phyloP scores from a whole-genome alignment of 352 stramenopile species.

The Phytophthora chlamydospora region DNA sequence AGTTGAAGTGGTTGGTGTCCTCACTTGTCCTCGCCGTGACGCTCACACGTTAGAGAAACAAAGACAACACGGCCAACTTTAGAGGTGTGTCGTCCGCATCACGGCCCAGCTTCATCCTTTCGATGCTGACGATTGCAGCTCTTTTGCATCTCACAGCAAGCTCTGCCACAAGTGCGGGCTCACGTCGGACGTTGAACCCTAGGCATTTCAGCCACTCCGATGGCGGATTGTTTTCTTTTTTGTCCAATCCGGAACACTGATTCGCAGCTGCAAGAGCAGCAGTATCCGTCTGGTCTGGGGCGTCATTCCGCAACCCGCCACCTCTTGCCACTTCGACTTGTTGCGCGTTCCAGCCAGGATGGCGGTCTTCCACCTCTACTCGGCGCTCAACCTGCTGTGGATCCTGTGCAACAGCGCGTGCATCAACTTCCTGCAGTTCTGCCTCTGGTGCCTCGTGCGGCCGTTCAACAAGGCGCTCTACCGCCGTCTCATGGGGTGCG shows the following conservation, averaged over 20 bases:
- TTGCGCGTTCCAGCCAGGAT: slow-evolving; percentile 37
- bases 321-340: background rate
- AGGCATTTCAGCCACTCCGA: slow-evolving; percentile 12
- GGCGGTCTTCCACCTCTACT: slow-evolving; percentile 67
- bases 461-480: slow-evolving; percentile 87
- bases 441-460: slow-evolving; percentile 84
- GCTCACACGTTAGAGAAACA: background rate
- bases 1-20: slow-evolving; percentile 7
- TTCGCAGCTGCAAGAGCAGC: slow-evolving; percentile 16
- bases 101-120: slow-evolving; percentile 1
- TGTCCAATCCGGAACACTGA: slow-evolving; percentile 11
- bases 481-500: slow-evolving; percentile 73
- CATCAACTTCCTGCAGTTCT: slow-evolving; percentile 82
- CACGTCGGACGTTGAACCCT: slow-evolving; percentile 9
- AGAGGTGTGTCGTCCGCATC: slow-evolving; percentile 14
- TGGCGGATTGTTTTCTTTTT: slow-evolving; percentile 1
- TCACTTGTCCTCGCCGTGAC: too few species aligned
- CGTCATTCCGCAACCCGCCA: slow-evolving; percentile 13
- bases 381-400: slow-evolving; percentile 83
- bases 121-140: too few species aligned
- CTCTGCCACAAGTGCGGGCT: too few species aligned
- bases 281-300: slow-evolving; percentile 23
- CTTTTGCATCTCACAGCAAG: too few species aligned
- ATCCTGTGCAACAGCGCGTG: slow-evolving; percentile 83
- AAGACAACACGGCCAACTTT: background rate